Conservation (phyloP, 257 asterid species). For the Ajuga chamaepitys region DNA sequence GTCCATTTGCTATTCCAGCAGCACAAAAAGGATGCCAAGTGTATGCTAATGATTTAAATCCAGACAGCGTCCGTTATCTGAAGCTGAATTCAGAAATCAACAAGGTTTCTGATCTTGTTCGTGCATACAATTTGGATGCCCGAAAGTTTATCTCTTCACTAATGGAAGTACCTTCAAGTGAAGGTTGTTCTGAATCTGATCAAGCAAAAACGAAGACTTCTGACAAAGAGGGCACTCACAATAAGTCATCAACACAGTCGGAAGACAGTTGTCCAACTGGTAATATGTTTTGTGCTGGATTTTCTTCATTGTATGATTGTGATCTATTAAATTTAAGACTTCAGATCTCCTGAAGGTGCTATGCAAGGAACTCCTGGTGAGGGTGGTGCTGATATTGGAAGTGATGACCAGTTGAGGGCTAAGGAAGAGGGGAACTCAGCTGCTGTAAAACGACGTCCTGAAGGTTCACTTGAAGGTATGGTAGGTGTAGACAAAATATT, state of each 20-base stretch:
- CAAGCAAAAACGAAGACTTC: conserved; percentile 18
- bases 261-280: conserved; percentile 35
- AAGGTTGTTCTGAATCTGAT: conserved; percentile 31
- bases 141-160: conserved; percentile 57
- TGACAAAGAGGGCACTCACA: conserved; percentile 22
- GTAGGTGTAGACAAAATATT: background rate
- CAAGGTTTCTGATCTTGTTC: conserved; percentile 68
- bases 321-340: conserved; percentile 12
- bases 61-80: conserved; percentile 72
- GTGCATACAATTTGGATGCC: conserved; percentile 76
- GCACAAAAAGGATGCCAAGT: conserved; percentile 92
- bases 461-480: conserved; percentile 48
- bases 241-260: conserved; percentile 15
- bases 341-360: conserved; percentile 36
- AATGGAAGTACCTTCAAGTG: conserved; percentile 47
- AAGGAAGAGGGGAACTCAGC: conserved; percentile 27
- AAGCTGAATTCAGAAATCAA: conserved; percentile 73
- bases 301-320: background rate
- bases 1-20: conserved; percentile 95
- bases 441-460: conserved; percentile 49
- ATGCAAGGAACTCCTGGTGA: conserved; percentile 27
- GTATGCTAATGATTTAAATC: conserved; percentile 88
- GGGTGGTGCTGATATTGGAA: conserved; percentile 16
- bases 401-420: conserved; percentile 17
- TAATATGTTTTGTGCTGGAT: conserved; percentile 14